Percentiles rank a stretch among this genome's conserved stretches.
Conservation (phyloP, 441 rosid genomes). For the Pelargonium australe region DNA sequence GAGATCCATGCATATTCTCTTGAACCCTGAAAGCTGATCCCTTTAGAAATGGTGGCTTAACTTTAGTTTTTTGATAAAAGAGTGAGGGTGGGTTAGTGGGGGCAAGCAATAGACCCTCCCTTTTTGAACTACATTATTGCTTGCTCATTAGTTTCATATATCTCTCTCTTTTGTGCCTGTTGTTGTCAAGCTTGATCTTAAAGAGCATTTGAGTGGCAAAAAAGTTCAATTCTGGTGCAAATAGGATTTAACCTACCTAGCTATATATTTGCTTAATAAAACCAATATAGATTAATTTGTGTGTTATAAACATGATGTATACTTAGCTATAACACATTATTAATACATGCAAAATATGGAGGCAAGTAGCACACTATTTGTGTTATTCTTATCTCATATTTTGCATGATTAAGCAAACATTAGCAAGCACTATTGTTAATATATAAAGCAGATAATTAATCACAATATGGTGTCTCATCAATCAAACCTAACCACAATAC, state of each 20-base stretch:
- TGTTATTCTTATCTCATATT: neutral
- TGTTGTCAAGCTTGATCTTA: neutral
- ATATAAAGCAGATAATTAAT: too few relatives aligned
- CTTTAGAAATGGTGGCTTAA: constrained; percentile 6
- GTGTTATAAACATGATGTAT: neutral
- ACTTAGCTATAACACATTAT: too few relatives aligned
- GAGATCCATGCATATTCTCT: constrained; percentile 64
- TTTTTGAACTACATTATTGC: neutral
- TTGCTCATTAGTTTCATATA: neutral
- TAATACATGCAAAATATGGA: neutral
- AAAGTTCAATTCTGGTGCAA: neutral
- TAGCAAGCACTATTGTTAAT: too few relatives aligned
- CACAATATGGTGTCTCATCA: too few relatives aligned
- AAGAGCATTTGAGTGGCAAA: neutral
- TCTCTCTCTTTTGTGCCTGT: neutral
- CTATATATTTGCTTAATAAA: neutral
- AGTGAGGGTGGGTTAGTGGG: constrained; percentile 1
- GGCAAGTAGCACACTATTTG: neutral
- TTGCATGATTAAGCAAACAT: too few relatives aligned
- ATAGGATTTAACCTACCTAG: neutral
- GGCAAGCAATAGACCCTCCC: constrained; percentile 2
- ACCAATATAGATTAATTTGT: neutral
- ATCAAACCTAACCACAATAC: too few relatives aligned
- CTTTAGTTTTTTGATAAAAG: constrained; percentile 3
- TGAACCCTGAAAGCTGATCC: constrained; percentile 8